Percentiles rank a stretch among this genome's conserved stretches.
phyloP scores from a whole-genome alignment of 257 asterid species.

The Plantago major region DNA sequence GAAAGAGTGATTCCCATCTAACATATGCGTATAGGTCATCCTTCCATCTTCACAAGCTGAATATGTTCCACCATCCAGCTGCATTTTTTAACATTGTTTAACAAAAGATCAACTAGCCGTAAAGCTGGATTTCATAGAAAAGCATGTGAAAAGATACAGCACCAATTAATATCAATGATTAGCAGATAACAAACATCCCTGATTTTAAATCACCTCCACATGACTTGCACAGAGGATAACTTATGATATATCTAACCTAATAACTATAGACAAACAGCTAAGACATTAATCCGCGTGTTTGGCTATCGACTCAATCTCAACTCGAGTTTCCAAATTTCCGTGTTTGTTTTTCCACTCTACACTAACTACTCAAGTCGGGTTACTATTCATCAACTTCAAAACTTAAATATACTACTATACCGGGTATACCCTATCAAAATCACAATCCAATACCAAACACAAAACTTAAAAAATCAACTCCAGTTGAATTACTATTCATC shows the following conservation, averaged over 20 bases:
- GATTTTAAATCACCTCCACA: constrained; percentile 19
- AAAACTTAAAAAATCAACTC: background rate
- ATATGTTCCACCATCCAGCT: constrained; percentile 58
- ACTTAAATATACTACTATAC: background rate
- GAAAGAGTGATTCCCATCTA: constrained; percentile 73
- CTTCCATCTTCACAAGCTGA: constrained; percentile 54
- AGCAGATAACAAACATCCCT: constrained; percentile 22
- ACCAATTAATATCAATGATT: constrained; percentile 1
- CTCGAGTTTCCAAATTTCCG: too few species aligned
- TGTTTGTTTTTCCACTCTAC: too few species aligned
- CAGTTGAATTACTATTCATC: too few species aligned
- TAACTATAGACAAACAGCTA: too few species aligned
- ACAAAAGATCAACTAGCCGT: too few species aligned
- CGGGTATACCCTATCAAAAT: background rate
- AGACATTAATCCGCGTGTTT: too few species aligned
- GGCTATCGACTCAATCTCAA: too few species aligned
- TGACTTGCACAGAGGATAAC: constrained; percentile 14
- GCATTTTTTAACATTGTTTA: constrained; percentile 23
- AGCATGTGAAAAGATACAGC: constrained; percentile 19
- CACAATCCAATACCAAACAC: constrained; percentile 5
- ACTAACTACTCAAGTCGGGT: too few species aligned
- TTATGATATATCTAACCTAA: background rate
- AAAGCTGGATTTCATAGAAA: background rate
- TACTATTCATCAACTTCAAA: too few species aligned
- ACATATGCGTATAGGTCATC: constrained; percentile 39